phyloP scores from a whole-genome alignment of 768 basidiomycete species.

The Lepiota venenata region DNA sequence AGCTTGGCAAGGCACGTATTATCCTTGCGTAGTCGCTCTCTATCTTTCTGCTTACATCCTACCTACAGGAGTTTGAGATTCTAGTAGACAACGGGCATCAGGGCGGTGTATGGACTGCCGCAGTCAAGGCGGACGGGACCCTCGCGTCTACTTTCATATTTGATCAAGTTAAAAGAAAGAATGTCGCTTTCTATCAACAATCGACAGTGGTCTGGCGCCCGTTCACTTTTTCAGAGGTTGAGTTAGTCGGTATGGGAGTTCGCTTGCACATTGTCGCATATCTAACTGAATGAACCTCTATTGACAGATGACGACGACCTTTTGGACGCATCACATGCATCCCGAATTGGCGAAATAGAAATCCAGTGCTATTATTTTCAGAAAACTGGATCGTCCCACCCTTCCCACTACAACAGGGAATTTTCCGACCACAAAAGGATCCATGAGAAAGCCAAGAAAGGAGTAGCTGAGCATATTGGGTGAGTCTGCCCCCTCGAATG shows the following conservation, averaged over 20 bases:
- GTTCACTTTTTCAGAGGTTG: constrained; percentile 9
- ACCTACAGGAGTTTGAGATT: neutral
- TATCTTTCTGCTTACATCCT: neutral
- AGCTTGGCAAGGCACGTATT: constrained; percentile 17
- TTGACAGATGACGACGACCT: neutral
- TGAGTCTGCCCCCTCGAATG: neutral
- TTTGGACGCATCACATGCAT: neutral
- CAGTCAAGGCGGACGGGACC: neutral
- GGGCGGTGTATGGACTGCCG: neutral
- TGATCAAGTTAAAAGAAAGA: neutral
- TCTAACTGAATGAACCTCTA: neutral
- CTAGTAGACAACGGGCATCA: neutral
- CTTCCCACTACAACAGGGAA: neutral
- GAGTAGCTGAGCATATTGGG: constrained; percentile 13
- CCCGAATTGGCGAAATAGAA: constrained; percentile 1
- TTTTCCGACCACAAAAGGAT: neutral
- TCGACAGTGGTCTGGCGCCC: neutral
- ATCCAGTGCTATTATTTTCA: neutral
- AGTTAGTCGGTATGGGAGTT: constrained; percentile 4
- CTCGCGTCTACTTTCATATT: neutral
- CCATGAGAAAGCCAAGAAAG: constrained; percentile 13
- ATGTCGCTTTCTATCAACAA: neutral
- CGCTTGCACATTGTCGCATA: neutral
- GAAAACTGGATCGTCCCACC: neutral
- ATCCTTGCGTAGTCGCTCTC: neutral